Evolutionary conservation across 2,329 filamentous ascomycete genomes (phyloP), one percentile per base, ranked within the genome.

Genomic region (Verticillium longisporum): DNA sequence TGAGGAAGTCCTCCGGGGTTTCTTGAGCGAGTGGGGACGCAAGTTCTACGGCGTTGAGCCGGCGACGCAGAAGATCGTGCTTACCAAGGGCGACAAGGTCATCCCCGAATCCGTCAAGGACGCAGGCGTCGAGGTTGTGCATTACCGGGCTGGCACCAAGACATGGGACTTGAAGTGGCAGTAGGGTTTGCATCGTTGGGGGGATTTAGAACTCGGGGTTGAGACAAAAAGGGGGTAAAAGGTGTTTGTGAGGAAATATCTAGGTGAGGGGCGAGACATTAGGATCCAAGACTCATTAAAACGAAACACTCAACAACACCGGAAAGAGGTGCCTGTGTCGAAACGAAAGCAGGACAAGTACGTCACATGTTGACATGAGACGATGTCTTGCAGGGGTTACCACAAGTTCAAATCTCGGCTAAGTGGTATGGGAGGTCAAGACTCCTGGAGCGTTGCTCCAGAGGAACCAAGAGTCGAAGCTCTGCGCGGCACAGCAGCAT

Each of bases 81-180:
- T 90, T 63, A 82, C 77, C 67, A 84, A 78, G 72, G 78, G 78
- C 56, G 78, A 76, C n/a, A 81, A 81, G 67, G 80, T 75, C 63
- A 81, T 90, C 41, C 73, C 77, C 33, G 78, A 83, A 61, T 77
- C 82, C 45, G 69, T 90, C 60, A 79, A 75, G 68, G 83, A 79
- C 32, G 76, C 81, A 13, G 81, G 81, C 41, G 75, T 86, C 13
- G 83, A 88, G 69, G 83, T 91, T 53, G 85, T 90, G 64, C 86
- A 86, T 10, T 90, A 88, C 70, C 77, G 85, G 61, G 80, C 82
- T 65, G 86, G 85, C 2, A 81, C 88, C 76, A 73, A 79, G 68
- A 87, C 81, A 1, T 87, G 84, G 84, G 77, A 75, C 60, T 77
- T 83, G 13, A 70, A 74, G 62, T 82, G 79, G 78, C 70, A 73